phyloP scores from a whole-genome alignment of 306 rosid species.

The Dryas alaskensis region DNA sequence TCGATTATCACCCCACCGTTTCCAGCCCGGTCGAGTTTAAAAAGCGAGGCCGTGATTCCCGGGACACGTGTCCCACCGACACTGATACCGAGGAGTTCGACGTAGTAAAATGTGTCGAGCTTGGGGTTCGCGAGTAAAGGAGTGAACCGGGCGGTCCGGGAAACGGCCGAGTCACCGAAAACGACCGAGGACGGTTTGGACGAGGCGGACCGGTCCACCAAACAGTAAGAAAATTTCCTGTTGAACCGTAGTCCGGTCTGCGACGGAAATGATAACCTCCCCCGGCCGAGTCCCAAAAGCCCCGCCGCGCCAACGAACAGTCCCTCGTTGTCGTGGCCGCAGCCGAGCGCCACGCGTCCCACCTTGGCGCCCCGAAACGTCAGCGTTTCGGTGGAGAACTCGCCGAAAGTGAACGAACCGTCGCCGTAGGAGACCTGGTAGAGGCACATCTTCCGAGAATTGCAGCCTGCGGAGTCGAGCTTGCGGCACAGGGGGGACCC shows the following conservation, averaged over 20 bases:
- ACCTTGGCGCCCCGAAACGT: slow-evolving; percentile 68
- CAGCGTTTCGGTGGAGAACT: slow-evolving; percentile 83
- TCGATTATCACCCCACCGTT: slow-evolving; percentile 91
- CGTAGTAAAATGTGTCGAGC: slow-evolving; percentile 82
- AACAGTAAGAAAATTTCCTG: slow-evolving; percentile 80
- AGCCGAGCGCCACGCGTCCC: slow-evolving; percentile 66
- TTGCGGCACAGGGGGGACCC: slow-evolving; percentile 62
- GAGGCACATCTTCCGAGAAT: slow-evolving; percentile 44
- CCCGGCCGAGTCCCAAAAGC: slow-evolving; percentile 80
- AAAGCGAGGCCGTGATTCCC: slow-evolving; percentile 57
- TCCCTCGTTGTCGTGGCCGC: slow-evolving; percentile 89
- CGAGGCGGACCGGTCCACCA: slow-evolving; percentile 85
- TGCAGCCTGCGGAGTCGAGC: slow-evolving; percentile 65
- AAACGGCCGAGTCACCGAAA: slow-evolving; percentile 74
- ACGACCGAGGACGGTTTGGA: slow-evolving; percentile 66
- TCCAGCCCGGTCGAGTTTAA: slow-evolving; percentile 60
- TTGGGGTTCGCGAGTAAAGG: slow-evolving; percentile 64
- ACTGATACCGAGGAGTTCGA: slow-evolving; percentile 68
- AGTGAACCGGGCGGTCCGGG: slow-evolving; percentile 80
- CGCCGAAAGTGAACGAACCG: slow-evolving; percentile 76
- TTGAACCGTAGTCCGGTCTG: slow-evolving; percentile 70
- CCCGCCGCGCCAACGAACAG: slow-evolving; percentile 94
- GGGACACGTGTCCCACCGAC: slow-evolving; percentile 72
- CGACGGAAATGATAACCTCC: slow-evolving; percentile 64
- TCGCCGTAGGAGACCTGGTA: slow-evolving; percentile 94